Conservation (phyloP, 306 rosid genomes). For the Vigna radiata region DNA sequence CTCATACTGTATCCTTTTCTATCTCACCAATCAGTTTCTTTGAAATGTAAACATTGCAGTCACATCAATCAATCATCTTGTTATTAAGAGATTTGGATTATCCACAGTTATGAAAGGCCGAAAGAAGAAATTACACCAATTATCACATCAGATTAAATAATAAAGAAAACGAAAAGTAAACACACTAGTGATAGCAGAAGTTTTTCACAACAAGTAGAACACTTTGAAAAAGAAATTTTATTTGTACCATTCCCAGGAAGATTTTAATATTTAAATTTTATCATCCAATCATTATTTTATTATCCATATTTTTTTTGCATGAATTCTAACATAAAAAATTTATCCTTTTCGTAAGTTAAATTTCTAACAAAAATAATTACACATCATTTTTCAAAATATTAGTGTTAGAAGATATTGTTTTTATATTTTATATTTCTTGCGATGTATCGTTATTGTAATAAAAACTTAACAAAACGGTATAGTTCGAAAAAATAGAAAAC, state of each 20-base stretch:
- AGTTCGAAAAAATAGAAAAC: too few species aligned
- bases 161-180: neutral
- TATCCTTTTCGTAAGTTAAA: too few species aligned
- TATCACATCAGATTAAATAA: neutral
- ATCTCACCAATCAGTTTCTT: neutral
- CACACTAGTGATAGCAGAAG: neutral
- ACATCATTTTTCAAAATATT: too few species aligned
- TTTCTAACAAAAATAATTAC: too few species aligned
- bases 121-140: neutral
- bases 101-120: too few species aligned
- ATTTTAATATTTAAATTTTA: neutral
- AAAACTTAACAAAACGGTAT: too few species aligned
- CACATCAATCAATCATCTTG: slow-evolving; percentile 10
- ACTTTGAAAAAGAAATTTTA: neutral
- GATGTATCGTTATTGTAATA: too few species aligned
- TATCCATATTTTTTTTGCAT: too few species aligned
- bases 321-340: too few species aligned
- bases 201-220: neutral
- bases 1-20: neutral
- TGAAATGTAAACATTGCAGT: neutral
- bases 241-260: neutral
- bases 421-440: too few species aligned
- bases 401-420: too few species aligned
- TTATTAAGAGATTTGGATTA: neutral
- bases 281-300: too few species aligned